These are phyloP conservation scores for Hypsizygus marmoreus DNA, from an alignment of 768 basidiomycete genomes.

Conservation along the genomic window DNA sequence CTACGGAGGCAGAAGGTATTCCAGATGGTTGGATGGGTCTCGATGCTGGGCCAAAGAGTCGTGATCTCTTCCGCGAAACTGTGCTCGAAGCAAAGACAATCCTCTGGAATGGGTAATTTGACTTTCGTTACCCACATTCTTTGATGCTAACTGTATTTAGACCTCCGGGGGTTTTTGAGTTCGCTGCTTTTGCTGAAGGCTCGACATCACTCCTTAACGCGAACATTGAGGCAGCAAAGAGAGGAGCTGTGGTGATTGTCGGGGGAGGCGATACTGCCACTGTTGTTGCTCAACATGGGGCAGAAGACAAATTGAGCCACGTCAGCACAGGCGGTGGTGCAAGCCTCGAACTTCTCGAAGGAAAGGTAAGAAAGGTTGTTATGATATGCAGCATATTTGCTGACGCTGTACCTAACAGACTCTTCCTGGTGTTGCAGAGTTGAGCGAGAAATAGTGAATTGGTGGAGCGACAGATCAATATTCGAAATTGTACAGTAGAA, in stretches of 20 bases:
- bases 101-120: slow-evolving; percentile 87
- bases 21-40: slow-evolving; percentile 95
- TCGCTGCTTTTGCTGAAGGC: slow-evolving; percentile 85
- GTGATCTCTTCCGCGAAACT: slow-evolving; percentile 73
- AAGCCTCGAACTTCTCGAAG: slow-evolving; percentile 93
- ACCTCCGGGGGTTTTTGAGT: slow-evolving; percentile 97
- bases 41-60: slow-evolving; percentile 86
- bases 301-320: slow-evolving; percentile 91
- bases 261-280: slow-evolving; percentile 98
- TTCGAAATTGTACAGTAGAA: too few species aligned
- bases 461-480: slow-evolving; percentile 3
- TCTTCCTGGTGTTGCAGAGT: slow-evolving; percentile 88
- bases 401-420: slow-evolving; percentile 44
- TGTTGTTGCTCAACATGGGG: slow-evolving; percentile 80
- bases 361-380: slow-evolving; percentile 66
- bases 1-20: slow-evolving; percentile 85
- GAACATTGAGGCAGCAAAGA: slow-evolving; percentile 80
- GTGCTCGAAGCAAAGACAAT: slow-evolving; percentile 92
- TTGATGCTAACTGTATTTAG: slow-evolving; percentile 40
- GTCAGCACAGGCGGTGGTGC: slow-evolving; percentile 96
- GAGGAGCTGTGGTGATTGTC: slow-evolving; percentile 90
- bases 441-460: slow-evolving; percentile 78
- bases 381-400: neutral
- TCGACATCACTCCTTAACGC: slow-evolving; percentile 85
- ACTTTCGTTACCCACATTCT: neutral